A percentile compares a stretch with the other conserved stretches of the same genome.
Evolutionary conservation across 1,284 basidiomycete species (phyloP).

Genomic region (Ustilago xerochloae): DNA sequence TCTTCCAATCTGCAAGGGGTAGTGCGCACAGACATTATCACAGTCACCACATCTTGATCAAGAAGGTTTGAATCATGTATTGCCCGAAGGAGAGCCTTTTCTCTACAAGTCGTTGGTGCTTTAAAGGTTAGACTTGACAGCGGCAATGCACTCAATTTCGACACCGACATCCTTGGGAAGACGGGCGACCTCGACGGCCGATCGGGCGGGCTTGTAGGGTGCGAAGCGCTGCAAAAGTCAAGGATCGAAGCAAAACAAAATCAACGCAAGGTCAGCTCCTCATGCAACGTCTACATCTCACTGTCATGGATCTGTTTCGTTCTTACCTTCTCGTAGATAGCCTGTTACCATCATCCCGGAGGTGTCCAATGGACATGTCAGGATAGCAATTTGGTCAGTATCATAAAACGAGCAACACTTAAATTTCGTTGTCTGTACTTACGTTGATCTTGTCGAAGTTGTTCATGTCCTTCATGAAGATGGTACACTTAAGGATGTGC

Average conservation of each 20-base stretch:
- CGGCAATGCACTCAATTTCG: constrained; percentile 89
- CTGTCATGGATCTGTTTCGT: not conserved
- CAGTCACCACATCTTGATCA: not conserved
- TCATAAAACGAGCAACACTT: too few relatives aligned
- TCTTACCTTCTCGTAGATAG: constrained; percentile 66
- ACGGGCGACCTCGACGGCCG: constrained; percentile 77
- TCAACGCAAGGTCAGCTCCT: not conserved
- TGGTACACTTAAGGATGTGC: constrained; percentile 69
- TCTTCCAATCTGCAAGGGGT: too few relatives aligned
- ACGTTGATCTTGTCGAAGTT: constrained; percentile 87
- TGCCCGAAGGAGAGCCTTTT: too few relatives aligned
- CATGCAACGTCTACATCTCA: not conserved
- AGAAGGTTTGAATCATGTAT: not conserved
- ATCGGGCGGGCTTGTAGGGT: constrained; percentile 85
- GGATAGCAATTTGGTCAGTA: too few relatives aligned
- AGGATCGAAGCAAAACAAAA: not conserved
- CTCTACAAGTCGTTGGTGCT: too few relatives aligned
- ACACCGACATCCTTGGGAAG: constrained; percentile 84
- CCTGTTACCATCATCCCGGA: too few relatives aligned
- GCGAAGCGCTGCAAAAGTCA: constrained; percentile 40
- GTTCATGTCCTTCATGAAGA: constrained; percentile 92
- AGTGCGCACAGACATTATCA: too few relatives aligned
- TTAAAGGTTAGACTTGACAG: constrained; percentile 56
- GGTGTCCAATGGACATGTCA: too few relatives aligned
- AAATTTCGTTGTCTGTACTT: constrained; percentile 17